Percentiles rank a stretch among this genome's conserved stretches.
Evolutionary conservation across 2,329 filamentous ascomycete genomes (phyloP).

Genomic region (Fusarium domesticum): DNA sequence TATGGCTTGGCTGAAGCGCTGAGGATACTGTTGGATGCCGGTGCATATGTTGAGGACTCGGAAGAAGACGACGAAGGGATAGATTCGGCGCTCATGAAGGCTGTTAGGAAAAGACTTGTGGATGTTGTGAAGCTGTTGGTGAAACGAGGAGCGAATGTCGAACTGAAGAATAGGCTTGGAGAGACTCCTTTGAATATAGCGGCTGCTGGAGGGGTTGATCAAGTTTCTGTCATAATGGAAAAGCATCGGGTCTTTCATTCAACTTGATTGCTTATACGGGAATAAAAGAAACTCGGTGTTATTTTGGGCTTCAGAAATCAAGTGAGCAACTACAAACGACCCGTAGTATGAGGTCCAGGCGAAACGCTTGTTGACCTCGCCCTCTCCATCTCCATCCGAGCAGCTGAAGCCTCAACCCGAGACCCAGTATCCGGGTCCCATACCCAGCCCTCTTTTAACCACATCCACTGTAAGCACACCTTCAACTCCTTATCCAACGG

Average conservation of each 20-base stretch:
- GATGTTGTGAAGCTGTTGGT: constrained; percentile 1
- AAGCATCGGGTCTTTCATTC: no score
- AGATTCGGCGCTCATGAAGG: constrained; percentile 1
- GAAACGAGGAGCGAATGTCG: background rate
- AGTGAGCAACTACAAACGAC: no score
- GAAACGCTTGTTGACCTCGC: background rate
- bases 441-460: constrained; percentile 15
- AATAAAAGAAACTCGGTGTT: no score
- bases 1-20: background rate
- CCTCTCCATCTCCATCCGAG: constrained; percentile 2
- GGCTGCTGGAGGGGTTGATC: no score
- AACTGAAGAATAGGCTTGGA: no score
- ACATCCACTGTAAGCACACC: constrained; percentile 17
- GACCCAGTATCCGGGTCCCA: constrained; percentile 14
- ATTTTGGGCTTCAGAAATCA: no score
- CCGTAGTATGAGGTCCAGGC: no score
- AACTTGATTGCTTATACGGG: no score
- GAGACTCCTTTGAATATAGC: no score
- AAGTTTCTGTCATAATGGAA: no score
- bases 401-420: background rate
- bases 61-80: background rate
- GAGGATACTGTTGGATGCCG: background rate
- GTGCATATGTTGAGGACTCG: constrained; percentile 1
- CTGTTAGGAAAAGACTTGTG: background rate
- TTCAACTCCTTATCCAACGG: constrained; percentile 17